Base-by-base conservation (phyloP, 1,139 yeast species). In the Pichia sp. region DNA sequence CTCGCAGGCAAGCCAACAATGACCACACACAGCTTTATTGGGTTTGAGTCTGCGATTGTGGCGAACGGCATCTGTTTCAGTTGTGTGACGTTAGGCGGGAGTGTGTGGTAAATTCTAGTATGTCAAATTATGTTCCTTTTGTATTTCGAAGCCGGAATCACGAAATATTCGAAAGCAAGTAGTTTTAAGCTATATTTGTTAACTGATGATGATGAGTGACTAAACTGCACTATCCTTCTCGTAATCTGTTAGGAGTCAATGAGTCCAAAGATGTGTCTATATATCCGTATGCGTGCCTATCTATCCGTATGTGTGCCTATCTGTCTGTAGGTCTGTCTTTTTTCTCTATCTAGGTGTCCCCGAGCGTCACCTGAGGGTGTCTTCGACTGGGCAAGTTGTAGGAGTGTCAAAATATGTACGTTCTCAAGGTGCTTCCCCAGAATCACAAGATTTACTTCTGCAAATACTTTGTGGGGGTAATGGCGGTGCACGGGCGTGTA, bases 1-100 rank as follows among this genome's bases (percentile, higher is more conserved):
- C 90, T 71, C 31, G 88, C 88, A 8, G 90, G 90, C 57, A 84
- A 72, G 7, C 90, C 90, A 41, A 76, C 90, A 87, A 86, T 84
- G 30, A 85, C 85, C 52, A 86, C 92, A 70, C 92, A 85, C 38
- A 86, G 82, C 57, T 87, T 75, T 48, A 84, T 79, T 65, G 85
- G 84, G 62, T 84, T 87, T 45, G 82, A 87, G 64, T 84, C 88
- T 19, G 88, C 81, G 32, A 85, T 81, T 5, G 86, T 80, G 66
- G 82, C 82, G n/a, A 83, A 85, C n/a, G 88, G 87, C 90, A 85
- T 85, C 13, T 5, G n/a, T 5, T 13, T 36, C 7, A 11, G 13
- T 13, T 34, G n/a, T 13, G 10, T 5, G 15, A 13, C 10, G 7
- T 36, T 34, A 5, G 40, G 7, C 23, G 23, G 23, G 23, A 19